Conservation (phyloP, 805 yeast genomes). For the Candida ficus region DNA sequence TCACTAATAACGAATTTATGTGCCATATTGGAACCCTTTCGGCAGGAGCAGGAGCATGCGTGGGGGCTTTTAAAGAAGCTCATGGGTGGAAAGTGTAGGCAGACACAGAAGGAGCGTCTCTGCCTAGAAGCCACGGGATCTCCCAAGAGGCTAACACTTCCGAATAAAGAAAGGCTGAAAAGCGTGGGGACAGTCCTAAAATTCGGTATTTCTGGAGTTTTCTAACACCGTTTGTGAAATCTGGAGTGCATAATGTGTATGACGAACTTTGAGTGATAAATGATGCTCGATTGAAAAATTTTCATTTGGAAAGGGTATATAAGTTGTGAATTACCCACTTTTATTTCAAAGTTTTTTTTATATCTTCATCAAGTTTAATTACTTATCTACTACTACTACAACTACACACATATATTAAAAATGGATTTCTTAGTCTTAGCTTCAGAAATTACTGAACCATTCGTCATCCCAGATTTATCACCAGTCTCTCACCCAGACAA, state of each 20-base stretch:
- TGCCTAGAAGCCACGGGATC: too few species aligned
- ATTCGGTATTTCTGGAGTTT: too few species aligned
- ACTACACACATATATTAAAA: slow-evolving; percentile 1
- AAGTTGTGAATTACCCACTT: background rate
- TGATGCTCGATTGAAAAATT: background rate
- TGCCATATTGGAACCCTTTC: background rate
- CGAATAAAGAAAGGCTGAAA: background rate
- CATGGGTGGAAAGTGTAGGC: background rate
- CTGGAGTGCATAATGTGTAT: slow-evolving; percentile 9
- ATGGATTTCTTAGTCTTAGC: slow-evolving; percentile 48
- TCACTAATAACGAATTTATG: background rate
- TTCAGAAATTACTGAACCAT: slow-evolving; percentile 54
- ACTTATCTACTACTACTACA: background rate
- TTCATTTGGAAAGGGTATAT: background rate
- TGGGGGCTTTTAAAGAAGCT: background rate
- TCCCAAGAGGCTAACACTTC: background rate
- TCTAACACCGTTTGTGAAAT: slow-evolving; percentile 3
- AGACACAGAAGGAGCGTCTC: background rate
- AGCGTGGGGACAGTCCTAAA: background rate
- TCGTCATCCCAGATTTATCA: slow-evolving; percentile 58
- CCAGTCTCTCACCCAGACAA: slow-evolving; percentile 34
- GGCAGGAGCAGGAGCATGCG: too few species aligned
- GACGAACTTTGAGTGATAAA: background rate
- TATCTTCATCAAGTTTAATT: background rate
- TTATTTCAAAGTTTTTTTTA: background rate